Evolutionary conservation across 1,284 basidiomycete genomes (phyloP), one percentile per base, ranked within the genome.

Genomic region (Mycena sp.): DNA sequence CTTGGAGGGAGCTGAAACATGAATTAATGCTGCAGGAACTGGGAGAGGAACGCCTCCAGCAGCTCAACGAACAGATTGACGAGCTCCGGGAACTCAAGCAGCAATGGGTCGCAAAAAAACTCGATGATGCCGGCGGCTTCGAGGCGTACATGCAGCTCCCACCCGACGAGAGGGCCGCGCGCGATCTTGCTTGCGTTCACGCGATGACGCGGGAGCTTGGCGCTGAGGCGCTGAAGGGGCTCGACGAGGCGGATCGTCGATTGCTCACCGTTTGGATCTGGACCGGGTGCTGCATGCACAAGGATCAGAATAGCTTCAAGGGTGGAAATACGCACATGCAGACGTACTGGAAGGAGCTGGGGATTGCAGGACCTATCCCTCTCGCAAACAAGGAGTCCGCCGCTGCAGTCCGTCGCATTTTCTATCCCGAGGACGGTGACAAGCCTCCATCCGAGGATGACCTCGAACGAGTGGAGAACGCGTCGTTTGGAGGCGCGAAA

Each of bases 221-320:
- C 3, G 53, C 61, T 21, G 67, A 70, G 43, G 65, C 58, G 19
- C 61, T 67, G 29, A 58, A 48, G 0, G 46, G 25, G n/a, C 60
- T 73, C 73, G 72, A 48, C 44, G 67, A 43, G 43, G 51, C 43
- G 41, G 68, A 50, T 44, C 70, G 58, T 32, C 63, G 44, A 11
- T 32, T 30, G 32, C n/a, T n/a, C n/a, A n/a, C n/a, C n/a, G n/a
- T n/a, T n/a, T n/a, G n/a, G n/a, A n/a, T n/a, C n/a, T n/a, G n/a
- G n/a, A n/a, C n/a, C n/a, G n/a, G n/a, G n/a, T n/a, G n/a, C n/a
- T n/a, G n/a, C n/a, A n/a, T n/a, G 73, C 72, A 74, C 54, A 73
- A 74, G 40, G 72, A 73, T 28, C 55, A 72, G 59, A 75, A 75
- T 61, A 64, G 66, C 14, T 66, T 68, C 30, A 72, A 73, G 58